phyloP scores from a whole-genome alignment of 805 yeast genomes.

The Pichia occidentalis region DNA sequence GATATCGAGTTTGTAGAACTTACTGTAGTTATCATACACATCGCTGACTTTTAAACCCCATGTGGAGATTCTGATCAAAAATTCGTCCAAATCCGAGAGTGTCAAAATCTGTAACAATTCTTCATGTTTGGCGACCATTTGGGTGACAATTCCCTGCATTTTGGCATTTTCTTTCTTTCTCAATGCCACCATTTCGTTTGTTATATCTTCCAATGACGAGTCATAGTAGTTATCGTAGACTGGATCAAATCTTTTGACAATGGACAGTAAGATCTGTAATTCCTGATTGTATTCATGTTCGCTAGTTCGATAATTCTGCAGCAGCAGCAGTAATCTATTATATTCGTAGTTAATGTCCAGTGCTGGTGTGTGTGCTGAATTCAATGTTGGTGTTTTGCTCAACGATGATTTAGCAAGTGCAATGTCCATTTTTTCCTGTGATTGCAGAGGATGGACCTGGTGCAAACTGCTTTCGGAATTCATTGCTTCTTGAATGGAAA shows the following conservation, averaged over 20 bases:
- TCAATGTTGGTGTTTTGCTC: too few relatives aligned
- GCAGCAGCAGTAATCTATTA: constrained; percentile 4
- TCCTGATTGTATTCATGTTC: constrained; percentile 21
- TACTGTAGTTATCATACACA: constrained; percentile 21
- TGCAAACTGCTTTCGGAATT: constrained; percentile 12
- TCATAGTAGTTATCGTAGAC: constrained; percentile 27
- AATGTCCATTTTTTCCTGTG: too few relatives aligned
- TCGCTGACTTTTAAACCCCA: constrained; percentile 22
- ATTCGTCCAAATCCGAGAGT: constrained; percentile 12
- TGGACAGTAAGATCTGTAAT: constrained; percentile 17
- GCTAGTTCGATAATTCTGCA: constrained; percentile 14
- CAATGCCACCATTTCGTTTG: constrained; percentile 17
- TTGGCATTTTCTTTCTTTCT: constrained; percentile 19
- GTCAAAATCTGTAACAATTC: constrained; percentile 14
- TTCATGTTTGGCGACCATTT: constrained; percentile 18
- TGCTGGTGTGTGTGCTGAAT: too few relatives aligned
- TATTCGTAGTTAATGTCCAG: constrained; percentile 1
- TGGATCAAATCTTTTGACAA: constrained; percentile 23
- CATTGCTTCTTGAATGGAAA: constrained; percentile 20
- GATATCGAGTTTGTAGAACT: constrained; percentile 18
- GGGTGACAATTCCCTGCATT: constrained; percentile 15
- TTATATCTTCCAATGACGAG: constrained; percentile 22
- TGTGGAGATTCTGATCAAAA: constrained; percentile 17
- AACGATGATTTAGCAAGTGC: too few relatives aligned
- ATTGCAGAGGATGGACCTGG: too few relatives aligned